Evolutionary conservation across 176 grass and related monocot genomes (phyloP), one percentile per base, ranked within the genome.

Genomic region (Echinochloa phyllopogon): DNA sequence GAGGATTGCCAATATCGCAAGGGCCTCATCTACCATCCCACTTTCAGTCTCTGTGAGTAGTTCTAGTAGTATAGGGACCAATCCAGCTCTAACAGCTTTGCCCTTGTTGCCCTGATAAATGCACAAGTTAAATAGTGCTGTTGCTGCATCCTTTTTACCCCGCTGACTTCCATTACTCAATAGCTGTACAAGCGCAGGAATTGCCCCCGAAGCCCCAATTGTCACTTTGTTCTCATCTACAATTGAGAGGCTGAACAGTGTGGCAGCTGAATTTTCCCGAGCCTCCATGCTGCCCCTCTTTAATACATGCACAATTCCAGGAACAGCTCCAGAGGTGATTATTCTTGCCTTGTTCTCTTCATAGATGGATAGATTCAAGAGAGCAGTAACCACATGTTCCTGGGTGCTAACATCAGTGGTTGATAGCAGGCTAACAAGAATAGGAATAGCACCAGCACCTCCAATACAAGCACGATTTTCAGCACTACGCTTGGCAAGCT

Each of bases 241-340:
- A 77, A 96, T 81, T 33, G 93, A 99, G 20, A 99, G 80, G 80
- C 93, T 99, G 74, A 99, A 99, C n/a, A 94, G 81, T 53, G 96
- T 98, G 77, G 96, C 96, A 47, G 96, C 96, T 17, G 96, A 94
- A 85, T 98, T 98, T 81, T 98, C 96, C 72, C 93, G 79, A 72
- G 96, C 91, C 83, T 98, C 93, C 89, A 92, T 98, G 79, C 91
- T 94, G 64, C 96, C 93, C 59, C 93, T 98, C 84, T 94, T 98
- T 39, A 98, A 78, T 27, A 98, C 91, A 51, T 96, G 91, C 7
- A 98, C 87, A 51, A 96, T 83, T 71, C 89, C 96, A 68, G 83
- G 89, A 69, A 95, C 88, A 82, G 96, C 91, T 83, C 88, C 96
- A 14, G 93, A 85, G 51, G 81, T 69, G 58, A 94, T 73, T 61